Base-by-base conservation (phyloP, 805 yeast species). In the Ogataea nonfermentans region DNA sequence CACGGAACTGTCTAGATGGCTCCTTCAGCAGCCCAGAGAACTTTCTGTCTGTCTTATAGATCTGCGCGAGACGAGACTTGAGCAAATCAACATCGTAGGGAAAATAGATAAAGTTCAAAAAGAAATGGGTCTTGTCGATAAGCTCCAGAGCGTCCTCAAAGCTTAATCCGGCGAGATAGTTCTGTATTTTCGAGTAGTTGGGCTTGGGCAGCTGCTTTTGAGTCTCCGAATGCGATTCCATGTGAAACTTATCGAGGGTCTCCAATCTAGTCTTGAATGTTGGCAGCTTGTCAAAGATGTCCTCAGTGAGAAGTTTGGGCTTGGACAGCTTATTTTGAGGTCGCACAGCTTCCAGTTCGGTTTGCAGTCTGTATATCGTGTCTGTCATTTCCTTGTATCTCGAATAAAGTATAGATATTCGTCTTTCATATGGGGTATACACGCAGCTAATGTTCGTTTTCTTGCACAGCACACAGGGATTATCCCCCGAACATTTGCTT, bases 401-500 rank as follows among this genome's bases (percentile, higher is more conserved):
- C 22, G 57, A 48, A 9, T 35, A 31, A 6, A 50, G 41, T 5
- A 57, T 39, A 1, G 57, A 49, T 9, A 55, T 43, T 17, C 57
- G 44, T 28, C 38, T 49, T 13, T 53, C 52, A 29, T 46, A 43
- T 9, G 59, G 58, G 2, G 43, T 33, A 34, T 55, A 57, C 12
- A 49, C 47, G 30, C 62, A 57, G 4, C 40, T 32, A 1, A 29
- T 17, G 4, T 29, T 36, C 9, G 44, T 10, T 4, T 30, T 41
- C 3, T 5, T 13, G 29, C 62, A 57, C 23, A 38, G 40, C 6
- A 37, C 10, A 31, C 62, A 57, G 8, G 60, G 60, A 5, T 32
- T 41, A 16, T 48, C 53, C 2, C 62, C 60, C 3, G 59, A 47
- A 26, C 62, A 57, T 37, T 43, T 48, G 6, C 45, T 45, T 36